Conservation (phyloP, 1,139 yeast genomes). For the Hyphopichia khmerensis region DNA sequence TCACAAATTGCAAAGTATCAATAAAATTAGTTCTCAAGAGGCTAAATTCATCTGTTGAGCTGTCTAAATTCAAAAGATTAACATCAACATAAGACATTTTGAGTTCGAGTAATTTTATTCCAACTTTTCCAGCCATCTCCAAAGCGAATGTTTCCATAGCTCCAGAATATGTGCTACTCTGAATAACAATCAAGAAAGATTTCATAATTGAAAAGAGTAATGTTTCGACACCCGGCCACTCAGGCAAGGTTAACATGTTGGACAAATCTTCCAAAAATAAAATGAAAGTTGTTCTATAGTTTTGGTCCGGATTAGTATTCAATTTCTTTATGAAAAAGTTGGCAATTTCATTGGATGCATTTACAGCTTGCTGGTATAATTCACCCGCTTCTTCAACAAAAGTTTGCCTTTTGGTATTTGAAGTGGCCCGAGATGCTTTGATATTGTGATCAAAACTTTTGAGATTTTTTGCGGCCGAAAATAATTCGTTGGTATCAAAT, state of each 20-base stretch:
- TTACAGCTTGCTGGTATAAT: slow-evolving; percentile 7
- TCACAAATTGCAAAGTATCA: slow-evolving; percentile 15
- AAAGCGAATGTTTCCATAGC: slow-evolving; percentile 49
- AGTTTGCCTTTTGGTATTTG: slow-evolving; percentile 8
- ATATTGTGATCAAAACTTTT: not conserved
- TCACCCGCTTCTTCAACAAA: slow-evolving; percentile 6
- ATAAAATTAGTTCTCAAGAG: slow-evolving; percentile 4
- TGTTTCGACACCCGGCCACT: slow-evolving; percentile 59
- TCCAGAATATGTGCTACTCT: slow-evolving; percentile 29
- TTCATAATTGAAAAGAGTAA: slow-evolving; percentile 44
- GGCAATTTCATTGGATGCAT: slow-evolving; percentile 32
- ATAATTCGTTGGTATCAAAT: slow-evolving; percentile 18
- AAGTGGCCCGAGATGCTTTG: slow-evolving; percentile 2
- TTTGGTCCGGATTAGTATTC: slow-evolving; percentile 32
- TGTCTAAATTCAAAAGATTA: slow-evolving; percentile 13
- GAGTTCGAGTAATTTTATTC: slow-evolving; percentile 43
- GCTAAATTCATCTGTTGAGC: slow-evolving; percentile 12
- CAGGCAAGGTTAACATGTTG: slow-evolving; percentile 48
- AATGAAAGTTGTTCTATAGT: slow-evolving; percentile 46
- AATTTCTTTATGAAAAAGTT: slow-evolving; percentile 40
- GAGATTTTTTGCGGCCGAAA: slow-evolving; percentile 4
- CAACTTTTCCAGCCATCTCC: slow-evolving; percentile 58
- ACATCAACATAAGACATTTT: slow-evolving; percentile 10
- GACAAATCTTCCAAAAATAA: slow-evolving; percentile 56
- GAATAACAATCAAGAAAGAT: slow-evolving; percentile 37